Conservation (phyloP, 2,329 filamentous ascomycete genomes). For the Aurifilum marmelostoma region DNA sequence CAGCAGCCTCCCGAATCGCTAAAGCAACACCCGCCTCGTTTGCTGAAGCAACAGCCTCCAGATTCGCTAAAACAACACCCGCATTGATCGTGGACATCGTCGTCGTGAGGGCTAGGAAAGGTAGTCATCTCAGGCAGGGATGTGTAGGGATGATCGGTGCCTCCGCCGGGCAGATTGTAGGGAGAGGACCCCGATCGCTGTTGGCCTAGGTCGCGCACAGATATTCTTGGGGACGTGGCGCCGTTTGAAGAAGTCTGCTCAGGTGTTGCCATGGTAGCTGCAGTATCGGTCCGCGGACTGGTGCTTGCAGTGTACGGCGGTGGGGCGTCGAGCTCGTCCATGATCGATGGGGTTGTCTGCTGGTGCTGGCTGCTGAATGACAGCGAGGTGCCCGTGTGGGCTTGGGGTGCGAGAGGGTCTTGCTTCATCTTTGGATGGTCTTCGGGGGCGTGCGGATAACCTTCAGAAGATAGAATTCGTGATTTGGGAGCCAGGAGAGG, state of each 20-base stretch:
- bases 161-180: background rate
- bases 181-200: background rate
- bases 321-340: conserved; percentile 5
- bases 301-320: conserved; percentile 20
- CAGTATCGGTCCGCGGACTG: background rate
- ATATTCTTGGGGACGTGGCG: background rate
- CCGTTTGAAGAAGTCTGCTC: background rate
- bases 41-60: conserved; percentile 26
- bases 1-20: conserved; percentile 24
- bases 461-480: background rate
- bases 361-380: background rate
- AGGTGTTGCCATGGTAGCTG: background rate
- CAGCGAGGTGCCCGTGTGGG: background rate
- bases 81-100: conserved; percentile 1
- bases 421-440: conserved; percentile 9
- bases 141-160: background rate
- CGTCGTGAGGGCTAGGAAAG: background rate
- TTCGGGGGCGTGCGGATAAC: background rate
- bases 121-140: conserved; percentile 6
- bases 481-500: background rate
- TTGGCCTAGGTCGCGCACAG: background rate
- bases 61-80: conserved; percentile 20
- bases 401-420: background rate
- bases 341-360: background rate
- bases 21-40: conserved; percentile 21